Evolutionary conservation across 768 basidiomycete species (phyloP), one percentile per base, ranked within the genome.

Genomic region (Hysterangium stoloniferum): DNA sequence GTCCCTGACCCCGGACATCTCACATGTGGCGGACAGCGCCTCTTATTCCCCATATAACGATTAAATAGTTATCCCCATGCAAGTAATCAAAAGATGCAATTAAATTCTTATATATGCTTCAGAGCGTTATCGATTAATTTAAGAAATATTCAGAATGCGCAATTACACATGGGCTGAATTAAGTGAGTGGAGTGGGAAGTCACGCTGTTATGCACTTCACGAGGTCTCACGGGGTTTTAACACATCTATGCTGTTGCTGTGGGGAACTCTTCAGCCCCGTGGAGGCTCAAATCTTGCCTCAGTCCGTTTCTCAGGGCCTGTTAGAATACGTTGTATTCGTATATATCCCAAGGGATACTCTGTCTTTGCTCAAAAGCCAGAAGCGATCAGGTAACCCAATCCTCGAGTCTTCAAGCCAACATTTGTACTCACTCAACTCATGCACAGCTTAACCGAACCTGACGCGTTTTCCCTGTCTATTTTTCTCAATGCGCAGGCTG

Each of bases 391-490:
- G 85, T 85, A 58, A 52, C 77, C 63, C 15, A 64, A 45, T 35
- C 47, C 17, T 7, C 43, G 17, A 11, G 17, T 4, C 6, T 20
- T 24, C 44, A 17, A 15, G 37, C 47, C 33, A n/a, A 13, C 28
- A 54, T 28, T 3, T 15, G 12, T 11, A 45, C 17, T 25, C 24
- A 34, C 42, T 46, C 58, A 35, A 64, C 29, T 27, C 53, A 36
- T 49, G 29, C 25, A 17, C 53, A 88, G 87, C 49, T 67, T 70
- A 53, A 90, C 87, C 24, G 77, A 83, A 54, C 87, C 86, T 0
- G 74, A 78, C 5, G 74, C 83, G 0, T 88, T 89, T 68, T 82
- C 79, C 59, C 68, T 87, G 15, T 77, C 88, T 48, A 67, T 88
- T 7, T 86, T 78, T 63, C 81, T 90, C 66, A 88, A 87, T 65